Evolutionary conservation across 192 early-diverging fungal species (phyloP).

Genomic region (Entomortierella parvispora): DNA sequence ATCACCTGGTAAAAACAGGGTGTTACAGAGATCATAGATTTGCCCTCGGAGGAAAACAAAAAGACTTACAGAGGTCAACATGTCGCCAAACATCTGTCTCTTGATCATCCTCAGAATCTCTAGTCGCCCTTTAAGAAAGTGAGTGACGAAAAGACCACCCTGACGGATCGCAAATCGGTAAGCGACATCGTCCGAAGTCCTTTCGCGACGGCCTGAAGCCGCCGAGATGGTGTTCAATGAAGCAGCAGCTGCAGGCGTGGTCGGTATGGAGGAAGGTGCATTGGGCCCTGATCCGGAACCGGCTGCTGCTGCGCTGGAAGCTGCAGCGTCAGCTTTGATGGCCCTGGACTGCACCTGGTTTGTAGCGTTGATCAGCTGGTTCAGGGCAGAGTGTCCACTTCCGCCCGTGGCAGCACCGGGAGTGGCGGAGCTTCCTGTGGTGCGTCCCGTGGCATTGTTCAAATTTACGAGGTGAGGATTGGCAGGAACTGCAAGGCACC

Average conservation of each 20-base stretch:
- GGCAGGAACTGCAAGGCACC: constrained; percentile 31
- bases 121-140: constrained; percentile 52
- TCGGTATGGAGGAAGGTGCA: background rate
- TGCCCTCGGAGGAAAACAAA: background rate
- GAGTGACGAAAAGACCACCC: constrained; percentile 56
- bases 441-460: constrained; percentile 8
- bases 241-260: background rate
- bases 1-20: too few species aligned
- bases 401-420: background rate
- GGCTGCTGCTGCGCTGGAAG: background rate
- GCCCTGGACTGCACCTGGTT: constrained; percentile 35
- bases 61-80: constrained; percentile 48
- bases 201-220: constrained; percentile 2
- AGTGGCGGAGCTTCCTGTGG: background rate
- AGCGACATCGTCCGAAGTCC: constrained; percentile 36
- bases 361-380: constrained; percentile 36
- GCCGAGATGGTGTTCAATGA: constrained; percentile 4
- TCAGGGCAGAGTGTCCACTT: constrained; percentile 30
- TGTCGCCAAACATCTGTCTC: constrained; percentile 55
- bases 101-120: constrained; percentile 57
- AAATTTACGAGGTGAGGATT: constrained; percentile 47
- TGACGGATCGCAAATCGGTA: constrained; percentile 55
- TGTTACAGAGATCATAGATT: too few species aligned
- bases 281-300: background rate
- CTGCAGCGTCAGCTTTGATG: constrained; percentile 17